Evolutionary conservation across 495 filamentous ascomycete genomes (phyloP).

Genomic region (Geoglossum glabrum): DNA sequence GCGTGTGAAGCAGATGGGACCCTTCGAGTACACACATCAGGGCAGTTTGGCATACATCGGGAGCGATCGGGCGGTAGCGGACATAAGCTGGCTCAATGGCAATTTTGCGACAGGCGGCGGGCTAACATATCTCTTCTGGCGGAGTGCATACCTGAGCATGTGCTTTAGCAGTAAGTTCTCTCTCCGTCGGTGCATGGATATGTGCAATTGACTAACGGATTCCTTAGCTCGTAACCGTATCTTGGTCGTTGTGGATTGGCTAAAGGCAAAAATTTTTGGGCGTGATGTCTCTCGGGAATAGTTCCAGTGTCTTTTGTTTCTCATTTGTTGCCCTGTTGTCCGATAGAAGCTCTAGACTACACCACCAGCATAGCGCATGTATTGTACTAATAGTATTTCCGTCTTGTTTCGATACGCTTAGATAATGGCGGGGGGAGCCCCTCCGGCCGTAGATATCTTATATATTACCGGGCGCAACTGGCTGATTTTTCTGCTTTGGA

Average conservation of each 20-base stretch:
- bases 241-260: constrained; percentile 82
- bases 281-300: constrained; percentile 91
- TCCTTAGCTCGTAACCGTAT: constrained; percentile 65
- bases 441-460: too few species aligned
- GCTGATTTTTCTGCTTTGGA: too few species aligned
- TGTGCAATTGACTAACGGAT: constrained; percentile 1
- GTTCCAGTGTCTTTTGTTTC: background rate
- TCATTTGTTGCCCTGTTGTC: background rate
- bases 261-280: constrained; percentile 87
- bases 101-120: constrained; percentile 77
- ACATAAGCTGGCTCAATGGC: constrained; percentile 93
- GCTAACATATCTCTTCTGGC: constrained; percentile 83
- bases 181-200: background rate
- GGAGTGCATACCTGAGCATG: constrained; percentile 95
- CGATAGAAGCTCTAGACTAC: background rate
- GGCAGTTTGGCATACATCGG: constrained; percentile 95
- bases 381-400: too few species aligned
- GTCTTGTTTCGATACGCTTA: too few species aligned
- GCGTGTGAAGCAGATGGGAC: constrained; percentile 78
- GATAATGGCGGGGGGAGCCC: too few species aligned
- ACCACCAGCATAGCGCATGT: background rate
- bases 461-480: too few species aligned
- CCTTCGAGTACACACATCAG: constrained; percentile 96
- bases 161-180: constrained; percentile 81
- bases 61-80: constrained; percentile 89